These are phyloP conservation scores for Wickerhamomyces ciferrii DNA, from an alignment of 805 yeast species.

Conservation along the genomic window DNA sequence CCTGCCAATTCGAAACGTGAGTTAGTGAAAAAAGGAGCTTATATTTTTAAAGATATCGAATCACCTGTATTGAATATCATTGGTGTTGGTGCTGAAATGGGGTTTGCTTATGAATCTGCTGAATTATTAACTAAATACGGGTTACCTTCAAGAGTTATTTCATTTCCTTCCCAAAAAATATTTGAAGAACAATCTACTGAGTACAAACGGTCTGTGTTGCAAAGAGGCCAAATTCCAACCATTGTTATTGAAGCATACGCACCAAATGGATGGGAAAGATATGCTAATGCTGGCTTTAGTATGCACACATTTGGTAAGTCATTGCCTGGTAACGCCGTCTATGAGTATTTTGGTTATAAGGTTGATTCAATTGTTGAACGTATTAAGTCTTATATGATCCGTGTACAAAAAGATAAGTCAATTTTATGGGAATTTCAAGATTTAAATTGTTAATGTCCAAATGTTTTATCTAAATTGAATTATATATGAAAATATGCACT, in stretches of 20 bases:
- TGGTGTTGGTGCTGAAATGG: conserved; percentile 26
- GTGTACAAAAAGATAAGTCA: conserved; percentile 8
- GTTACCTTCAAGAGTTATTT: conserved; percentile 20
- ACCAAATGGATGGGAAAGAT: conserved; percentile 30
- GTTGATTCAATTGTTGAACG: conserved; percentile 21
- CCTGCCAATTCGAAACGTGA: conserved; percentile 18
- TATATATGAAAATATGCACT: too few relatives aligned
- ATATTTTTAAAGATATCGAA: conserved; percentile 18
- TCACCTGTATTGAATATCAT: conserved; percentile 21
- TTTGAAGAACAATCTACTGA: conserved; percentile 25
- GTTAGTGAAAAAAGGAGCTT: conserved; percentile 23
- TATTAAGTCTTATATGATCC: conserved; percentile 21
- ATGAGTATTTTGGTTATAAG: conserved; percentile 27
- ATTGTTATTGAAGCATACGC: conserved; percentile 31
- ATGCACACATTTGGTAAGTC: conserved; percentile 30
- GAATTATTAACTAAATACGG: conserved; percentile 20
- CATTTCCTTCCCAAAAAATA: conserved; percentile 27
- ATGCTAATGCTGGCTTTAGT: conserved; percentile 29
- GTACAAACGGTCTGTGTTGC: conserved; percentile 21
- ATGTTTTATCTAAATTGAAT: too few relatives aligned
- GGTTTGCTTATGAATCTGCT: conserved; percentile 24
- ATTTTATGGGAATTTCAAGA: conserved; percentile 25
- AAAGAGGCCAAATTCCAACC: conserved; percentile 22
- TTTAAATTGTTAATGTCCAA: conserved; percentile 10
- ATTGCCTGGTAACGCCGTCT: conserved; percentile 27